phyloP scores from a whole-genome alignment of 2,329 filamentous ascomycete species.

The Fonsecaea erecta region DNA sequence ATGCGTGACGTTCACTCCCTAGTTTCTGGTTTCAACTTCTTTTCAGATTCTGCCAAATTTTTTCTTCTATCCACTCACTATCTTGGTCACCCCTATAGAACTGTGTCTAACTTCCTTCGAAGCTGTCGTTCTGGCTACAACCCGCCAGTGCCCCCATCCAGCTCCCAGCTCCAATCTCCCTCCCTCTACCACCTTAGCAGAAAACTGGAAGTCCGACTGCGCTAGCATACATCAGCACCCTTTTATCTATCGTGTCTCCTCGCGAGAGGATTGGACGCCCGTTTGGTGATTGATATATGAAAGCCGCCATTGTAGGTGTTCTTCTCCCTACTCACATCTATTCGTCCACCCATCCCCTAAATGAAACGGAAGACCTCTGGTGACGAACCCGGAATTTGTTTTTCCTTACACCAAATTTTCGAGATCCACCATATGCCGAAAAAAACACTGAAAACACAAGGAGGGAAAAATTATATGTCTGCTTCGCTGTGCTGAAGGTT shows the following conservation, averaged over 20 bases:
- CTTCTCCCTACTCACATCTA: background rate
- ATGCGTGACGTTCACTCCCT: too few species aligned
- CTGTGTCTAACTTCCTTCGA: background rate
- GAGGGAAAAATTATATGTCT: background rate
- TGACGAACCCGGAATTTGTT: background rate
- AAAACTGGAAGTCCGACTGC: constrained; percentile 13
- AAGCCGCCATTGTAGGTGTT: constrained; percentile 17
- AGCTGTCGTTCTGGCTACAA: too few species aligned
- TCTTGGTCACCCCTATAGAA: too few species aligned
- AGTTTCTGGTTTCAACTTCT: too few species aligned
- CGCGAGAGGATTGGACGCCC: constrained; percentile 1
- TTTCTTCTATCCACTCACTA: too few species aligned
- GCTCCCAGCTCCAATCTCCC: background rate
- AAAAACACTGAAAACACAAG: background rate
- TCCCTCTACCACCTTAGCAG: background rate
- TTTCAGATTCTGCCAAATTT: too few species aligned
- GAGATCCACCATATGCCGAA: background rate
- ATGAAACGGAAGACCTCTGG: background rate
- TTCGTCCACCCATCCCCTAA: too few species aligned
- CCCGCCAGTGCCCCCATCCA: background rate
- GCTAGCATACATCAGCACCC: constrained; percentile 18
- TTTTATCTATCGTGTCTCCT: background rate
- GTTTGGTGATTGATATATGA: constrained; percentile 14
- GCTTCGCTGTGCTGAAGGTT: constrained; percentile 19
- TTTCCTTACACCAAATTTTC: background rate